Conservation (phyloP, 176 grass and related monocot genomes). For the Eleusine coracana region DNA sequence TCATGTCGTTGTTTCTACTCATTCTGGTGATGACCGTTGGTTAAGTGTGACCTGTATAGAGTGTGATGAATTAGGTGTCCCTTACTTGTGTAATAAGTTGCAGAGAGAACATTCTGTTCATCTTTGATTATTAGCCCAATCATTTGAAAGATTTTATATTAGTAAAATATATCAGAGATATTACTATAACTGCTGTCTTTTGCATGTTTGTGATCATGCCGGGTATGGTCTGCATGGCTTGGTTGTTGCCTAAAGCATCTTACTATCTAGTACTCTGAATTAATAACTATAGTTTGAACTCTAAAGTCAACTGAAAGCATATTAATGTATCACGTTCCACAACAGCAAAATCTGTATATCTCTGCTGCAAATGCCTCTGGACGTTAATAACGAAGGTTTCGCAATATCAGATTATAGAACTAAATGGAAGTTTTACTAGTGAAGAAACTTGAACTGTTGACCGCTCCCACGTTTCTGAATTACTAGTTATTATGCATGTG, state of each 20-base stretch:
- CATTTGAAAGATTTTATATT: slow-evolving; percentile 20
- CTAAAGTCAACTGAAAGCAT: not conserved
- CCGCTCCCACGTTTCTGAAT: too few relatives aligned
- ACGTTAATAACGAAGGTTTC: not conserved
- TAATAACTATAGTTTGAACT: not conserved
- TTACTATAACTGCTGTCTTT: not conserved
- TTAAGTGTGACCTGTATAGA: slow-evolving; percentile 6
- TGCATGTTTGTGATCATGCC: not conserved
- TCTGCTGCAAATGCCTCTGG: slow-evolving; percentile 18
- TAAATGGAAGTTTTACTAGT: too few relatives aligned
- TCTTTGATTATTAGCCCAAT: not conserved
- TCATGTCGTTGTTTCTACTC: not conserved
- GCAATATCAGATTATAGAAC: too few relatives aligned
- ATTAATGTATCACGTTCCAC: not conserved
- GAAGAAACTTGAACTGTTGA: too few relatives aligned
- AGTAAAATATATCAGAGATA: not conserved
- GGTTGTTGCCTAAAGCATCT: not conserved
- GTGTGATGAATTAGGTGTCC: not conserved
- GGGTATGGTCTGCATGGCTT: not conserved
- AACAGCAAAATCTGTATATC: not conserved
- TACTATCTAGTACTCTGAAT: not conserved
- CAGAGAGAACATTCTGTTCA: slow-evolving; percentile 6
- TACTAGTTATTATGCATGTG: too few relatives aligned
- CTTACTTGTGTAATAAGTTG: slow-evolving; percentile 14
- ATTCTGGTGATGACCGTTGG: not conserved